These are phyloP conservation scores for Hypoxylon rubiginosum DNA, from an alignment of 2,329 filamentous ascomycete genomes.

Conservation along the genomic window DNA sequence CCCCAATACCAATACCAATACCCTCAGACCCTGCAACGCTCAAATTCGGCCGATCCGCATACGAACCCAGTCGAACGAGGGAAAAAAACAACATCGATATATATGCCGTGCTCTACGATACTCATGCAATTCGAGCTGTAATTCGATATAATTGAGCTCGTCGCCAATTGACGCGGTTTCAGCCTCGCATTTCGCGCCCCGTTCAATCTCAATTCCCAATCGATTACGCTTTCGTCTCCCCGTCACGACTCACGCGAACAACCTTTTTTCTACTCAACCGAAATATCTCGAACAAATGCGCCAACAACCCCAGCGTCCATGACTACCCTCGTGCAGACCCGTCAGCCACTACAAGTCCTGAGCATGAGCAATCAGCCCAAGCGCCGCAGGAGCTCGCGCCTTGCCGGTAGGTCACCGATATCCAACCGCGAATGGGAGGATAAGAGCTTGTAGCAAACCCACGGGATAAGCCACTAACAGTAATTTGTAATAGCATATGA, in stretches of 20 bases:
- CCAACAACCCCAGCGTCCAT: constrained; percentile 67
- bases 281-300: constrained; percentile 44
- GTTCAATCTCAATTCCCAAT: constrained; percentile 1
- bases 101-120: background rate
- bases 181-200: constrained; percentile 19
- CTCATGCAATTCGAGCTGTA: constrained; percentile 23
- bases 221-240: constrained; percentile 6
- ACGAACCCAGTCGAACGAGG: constrained; percentile 9
- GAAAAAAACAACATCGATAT: constrained; percentile 37
- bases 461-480: constrained; percentile 36
- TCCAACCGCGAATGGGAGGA: constrained; percentile 4
- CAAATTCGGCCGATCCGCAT: constrained; percentile 20
- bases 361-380: constrained; percentile 76
- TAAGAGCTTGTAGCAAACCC: constrained; percentile 8
- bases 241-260: constrained; percentile 35
- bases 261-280: constrained; percentile 19
- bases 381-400: constrained; percentile 74
- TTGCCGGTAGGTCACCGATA: constrained; percentile 66
- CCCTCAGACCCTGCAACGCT: constrained; percentile 24
- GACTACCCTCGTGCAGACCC: constrained; percentile 76
- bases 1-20: constrained; percentile 30
- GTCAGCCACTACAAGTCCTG: constrained; percentile 74
- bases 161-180: constrained; percentile 37
- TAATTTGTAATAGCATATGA: constrained; percentile 64
- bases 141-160: constrained; percentile 19